Evolutionary conservation across 2,329 filamentous ascomycete species (phyloP).

Genomic region (Clonostachys rosea): DNA sequence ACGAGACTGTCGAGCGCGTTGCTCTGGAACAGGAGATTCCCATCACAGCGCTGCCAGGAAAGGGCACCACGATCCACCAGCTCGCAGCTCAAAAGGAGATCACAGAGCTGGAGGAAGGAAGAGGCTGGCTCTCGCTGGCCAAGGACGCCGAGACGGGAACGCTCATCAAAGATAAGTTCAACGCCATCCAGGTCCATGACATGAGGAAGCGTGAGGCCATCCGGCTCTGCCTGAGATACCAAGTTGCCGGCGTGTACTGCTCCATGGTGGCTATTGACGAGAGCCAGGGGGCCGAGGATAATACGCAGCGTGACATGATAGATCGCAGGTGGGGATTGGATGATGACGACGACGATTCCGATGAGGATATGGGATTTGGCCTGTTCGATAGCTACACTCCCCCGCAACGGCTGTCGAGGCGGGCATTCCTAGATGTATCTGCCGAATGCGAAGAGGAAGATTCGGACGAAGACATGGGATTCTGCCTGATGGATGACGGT

Average conservation of each 20-base stretch:
- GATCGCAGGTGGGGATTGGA: neutral
- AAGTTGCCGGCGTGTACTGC: conserved; percentile 66
- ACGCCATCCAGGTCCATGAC: conserved; percentile 46
- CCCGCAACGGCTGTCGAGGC: too few species aligned
- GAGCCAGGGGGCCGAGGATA: too few species aligned
- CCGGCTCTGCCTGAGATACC: conserved; percentile 58
- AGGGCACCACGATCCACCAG: conserved; percentile 59
- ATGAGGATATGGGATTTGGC: too few species aligned
- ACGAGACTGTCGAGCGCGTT: conserved; percentile 28
- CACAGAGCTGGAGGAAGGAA: conserved; percentile 64
- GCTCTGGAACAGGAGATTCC: conserved; percentile 62
- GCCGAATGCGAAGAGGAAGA: too few species aligned
- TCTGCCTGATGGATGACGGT: too few species aligned
- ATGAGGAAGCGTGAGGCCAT: conserved; percentile 64
- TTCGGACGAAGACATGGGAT: too few species aligned
- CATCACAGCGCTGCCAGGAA: conserved; percentile 39
- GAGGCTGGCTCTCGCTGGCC: conserved; percentile 58
- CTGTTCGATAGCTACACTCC: too few species aligned
- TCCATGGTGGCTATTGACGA: conserved; percentile 65
- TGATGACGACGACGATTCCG: too few species aligned
- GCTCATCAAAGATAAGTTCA: conserved; percentile 38
- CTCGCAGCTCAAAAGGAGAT: conserved; percentile 65
- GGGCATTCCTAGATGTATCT: too few species aligned
- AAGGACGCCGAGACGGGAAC: conserved; percentile 35
- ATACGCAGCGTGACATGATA: too few species aligned